phyloP scores from a whole-genome alignment of 176 grass and related monocot genomes.

The Cymbopogon citratus region DNA sequence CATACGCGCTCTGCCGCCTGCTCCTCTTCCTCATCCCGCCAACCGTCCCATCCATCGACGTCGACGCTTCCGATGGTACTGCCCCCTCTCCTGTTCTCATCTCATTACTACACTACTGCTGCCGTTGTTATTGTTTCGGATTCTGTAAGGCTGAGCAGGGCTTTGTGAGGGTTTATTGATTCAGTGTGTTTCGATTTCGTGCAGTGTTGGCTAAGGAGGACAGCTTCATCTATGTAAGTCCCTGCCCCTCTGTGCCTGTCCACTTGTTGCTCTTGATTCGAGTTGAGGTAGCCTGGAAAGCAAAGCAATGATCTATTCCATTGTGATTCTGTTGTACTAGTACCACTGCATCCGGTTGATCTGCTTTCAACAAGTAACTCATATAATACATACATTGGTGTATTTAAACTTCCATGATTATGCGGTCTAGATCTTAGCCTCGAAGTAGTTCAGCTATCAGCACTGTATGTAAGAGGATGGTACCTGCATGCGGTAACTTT shows the following conservation, averaged over 20 bases:
- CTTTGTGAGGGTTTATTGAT: constrained; percentile 27
- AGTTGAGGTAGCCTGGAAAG: not conserved
- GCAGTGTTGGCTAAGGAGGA: constrained; percentile 83
- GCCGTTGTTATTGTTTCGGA: not conserved
- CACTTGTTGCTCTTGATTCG: not conserved
- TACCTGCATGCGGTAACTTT: not conserved
- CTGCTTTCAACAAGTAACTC: not conserved
- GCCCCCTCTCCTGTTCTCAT: not conserved
- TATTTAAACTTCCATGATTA: not conserved
- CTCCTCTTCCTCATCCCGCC: constrained; percentile 90
- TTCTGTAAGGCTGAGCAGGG: not conserved
- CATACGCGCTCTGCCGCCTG: constrained; percentile 78
- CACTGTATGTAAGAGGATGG: not conserved
- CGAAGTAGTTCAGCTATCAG: not conserved
- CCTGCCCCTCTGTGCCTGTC: not conserved
- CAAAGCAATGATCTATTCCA: not conserved
- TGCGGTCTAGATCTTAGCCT: not conserved
- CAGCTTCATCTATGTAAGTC: constrained; percentile 78
- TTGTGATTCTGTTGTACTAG: not conserved
- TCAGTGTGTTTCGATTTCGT: not conserved
- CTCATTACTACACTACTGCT: not conserved
- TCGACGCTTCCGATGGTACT: constrained; percentile 79
- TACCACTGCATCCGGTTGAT: not conserved
- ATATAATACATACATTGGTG: not conserved
- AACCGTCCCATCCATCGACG: constrained; percentile 91